Conservation (phyloP, 176 grass and related monocot species). For the Bonia amplexicaulis region DNA sequence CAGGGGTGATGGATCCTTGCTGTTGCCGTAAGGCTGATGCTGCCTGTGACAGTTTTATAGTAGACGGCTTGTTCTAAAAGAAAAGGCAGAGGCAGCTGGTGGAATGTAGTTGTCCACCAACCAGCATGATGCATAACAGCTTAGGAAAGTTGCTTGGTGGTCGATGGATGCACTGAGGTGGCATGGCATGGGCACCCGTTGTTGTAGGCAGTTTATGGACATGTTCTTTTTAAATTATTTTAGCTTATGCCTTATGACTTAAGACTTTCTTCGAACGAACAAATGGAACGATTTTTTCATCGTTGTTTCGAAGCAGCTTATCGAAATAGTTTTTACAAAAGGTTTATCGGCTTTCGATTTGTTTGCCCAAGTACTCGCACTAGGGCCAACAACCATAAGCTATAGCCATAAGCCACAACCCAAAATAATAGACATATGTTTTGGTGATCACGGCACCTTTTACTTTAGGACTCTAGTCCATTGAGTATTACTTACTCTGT, state of each 20-base stretch:
- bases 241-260: too few species aligned
- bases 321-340: too few species aligned
- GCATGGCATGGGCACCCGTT: background rate
- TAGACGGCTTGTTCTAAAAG: background rate
- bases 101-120: constrained; percentile 20
- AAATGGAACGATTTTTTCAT: fast-evolving
- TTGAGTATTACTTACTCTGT: background rate
- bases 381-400: too few species aligned
- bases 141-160: background rate
- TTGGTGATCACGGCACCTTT: background rate
- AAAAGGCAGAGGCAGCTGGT: background rate
- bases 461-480: background rate
- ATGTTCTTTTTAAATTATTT: too few species aligned
- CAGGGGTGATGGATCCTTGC: background rate
- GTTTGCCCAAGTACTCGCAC: too few species aligned
- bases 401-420: too few species aligned
- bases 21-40: background rate
- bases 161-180: background rate
- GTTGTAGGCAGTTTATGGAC: background rate
- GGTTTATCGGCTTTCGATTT: too few species aligned
- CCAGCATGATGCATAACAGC: background rate
- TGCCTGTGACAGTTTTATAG: background rate
- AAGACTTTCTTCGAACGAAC: fast-evolving
- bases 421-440: background rate
- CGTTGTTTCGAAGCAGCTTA: too few species aligned